These are phyloP conservation scores for Globisporangium camurandrum DNA, from an alignment of 352 stramenopile species.

Conservation along the genomic window DNA sequence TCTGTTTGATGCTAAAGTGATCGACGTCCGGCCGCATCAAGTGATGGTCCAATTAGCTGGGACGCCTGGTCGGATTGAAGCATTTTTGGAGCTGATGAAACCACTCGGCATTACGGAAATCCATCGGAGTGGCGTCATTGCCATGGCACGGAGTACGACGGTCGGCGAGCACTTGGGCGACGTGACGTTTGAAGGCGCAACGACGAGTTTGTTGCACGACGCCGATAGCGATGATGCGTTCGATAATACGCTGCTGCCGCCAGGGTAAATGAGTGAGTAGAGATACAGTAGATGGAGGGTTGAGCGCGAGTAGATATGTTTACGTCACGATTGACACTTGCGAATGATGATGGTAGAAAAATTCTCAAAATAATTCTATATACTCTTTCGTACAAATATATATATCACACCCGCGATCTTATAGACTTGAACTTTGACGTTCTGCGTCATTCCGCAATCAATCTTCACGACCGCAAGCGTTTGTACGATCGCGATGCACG, in stretches of 20 bases:
- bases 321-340: neutral
- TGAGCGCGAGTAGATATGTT: too few relatives aligned
- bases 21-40: constrained; percentile 76
- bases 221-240: constrained; percentile 53
- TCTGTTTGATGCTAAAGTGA: constrained; percentile 82
- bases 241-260: constrained; percentile 57
- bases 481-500: constrained; percentile 19
- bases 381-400: too few relatives aligned
- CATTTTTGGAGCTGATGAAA: constrained; percentile 78
- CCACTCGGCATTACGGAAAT: constrained; percentile 78
- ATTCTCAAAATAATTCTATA: too few relatives aligned
- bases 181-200: constrained; percentile 66
- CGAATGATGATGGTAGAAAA: too few relatives aligned
- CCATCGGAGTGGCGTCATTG: constrained; percentile 79
- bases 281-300: too few relatives aligned
- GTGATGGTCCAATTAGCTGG: constrained; percentile 80
- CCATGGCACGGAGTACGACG: constrained; percentile 67
- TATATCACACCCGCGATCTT: too few relatives aligned
- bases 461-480: constrained; percentile 1
- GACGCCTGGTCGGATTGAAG: constrained; percentile 67
- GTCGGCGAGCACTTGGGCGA: constrained; percentile 60
- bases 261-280: too few relatives aligned
- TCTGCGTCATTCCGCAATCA: constrained; percentile 1
- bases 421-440: too few relatives aligned
- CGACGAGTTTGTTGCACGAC: constrained; percentile 61